Evolutionary conservation across 2,329 filamentous ascomycete genomes (phyloP).

Genomic region (Graphilbum sp.): DNA sequence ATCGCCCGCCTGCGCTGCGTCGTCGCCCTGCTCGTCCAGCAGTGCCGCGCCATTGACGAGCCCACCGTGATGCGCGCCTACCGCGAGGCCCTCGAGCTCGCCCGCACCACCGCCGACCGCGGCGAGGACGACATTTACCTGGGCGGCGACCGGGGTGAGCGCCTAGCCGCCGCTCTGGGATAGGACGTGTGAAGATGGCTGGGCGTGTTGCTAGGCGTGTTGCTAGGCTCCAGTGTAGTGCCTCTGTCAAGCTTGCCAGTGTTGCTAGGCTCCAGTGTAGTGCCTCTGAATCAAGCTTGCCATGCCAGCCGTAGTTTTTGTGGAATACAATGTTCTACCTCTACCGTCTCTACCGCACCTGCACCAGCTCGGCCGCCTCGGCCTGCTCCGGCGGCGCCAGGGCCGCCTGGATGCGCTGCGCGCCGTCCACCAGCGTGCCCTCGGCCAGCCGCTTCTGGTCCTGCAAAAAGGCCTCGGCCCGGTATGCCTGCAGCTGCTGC

Average conservation of each 20-base stretch:
- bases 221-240: too few relatives aligned
- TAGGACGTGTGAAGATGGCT: too few relatives aligned
- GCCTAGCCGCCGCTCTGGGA: conserved; percentile 32
- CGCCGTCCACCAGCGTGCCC: conserved; percentile 44
- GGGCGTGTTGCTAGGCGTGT: too few relatives aligned
- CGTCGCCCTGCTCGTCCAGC: conserved; percentile 67
- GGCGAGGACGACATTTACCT: conserved; percentile 42
- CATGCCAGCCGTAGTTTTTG: too few relatives aligned
- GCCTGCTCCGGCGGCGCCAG: conserved; percentile 12
- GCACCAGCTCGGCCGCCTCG: conserved; percentile 12
- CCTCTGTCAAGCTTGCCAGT: too few relatives aligned
- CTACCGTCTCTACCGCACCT: conserved; percentile 2
- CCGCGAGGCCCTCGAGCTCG: conserved; percentile 62
- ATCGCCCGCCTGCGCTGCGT: conserved; percentile 73
- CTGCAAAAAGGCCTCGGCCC: conserved; percentile 31
- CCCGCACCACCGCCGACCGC: conserved; percentile 35
- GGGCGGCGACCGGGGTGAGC: conserved; percentile 38
- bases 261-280: too few relatives aligned
- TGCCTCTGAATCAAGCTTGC: too few relatives aligned
- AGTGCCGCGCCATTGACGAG: conserved; percentile 74
- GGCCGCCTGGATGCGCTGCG: conserved; percentile 26
- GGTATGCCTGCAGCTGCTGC: conserved; percentile 44
- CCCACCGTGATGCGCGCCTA: conserved; percentile 75
- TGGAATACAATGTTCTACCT: conserved; percentile 15
- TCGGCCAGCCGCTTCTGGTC: conserved; percentile 38